phyloP scores from a whole-genome alignment of 768 basidiomycete species.

The Leucosporidium scottii region DNA sequence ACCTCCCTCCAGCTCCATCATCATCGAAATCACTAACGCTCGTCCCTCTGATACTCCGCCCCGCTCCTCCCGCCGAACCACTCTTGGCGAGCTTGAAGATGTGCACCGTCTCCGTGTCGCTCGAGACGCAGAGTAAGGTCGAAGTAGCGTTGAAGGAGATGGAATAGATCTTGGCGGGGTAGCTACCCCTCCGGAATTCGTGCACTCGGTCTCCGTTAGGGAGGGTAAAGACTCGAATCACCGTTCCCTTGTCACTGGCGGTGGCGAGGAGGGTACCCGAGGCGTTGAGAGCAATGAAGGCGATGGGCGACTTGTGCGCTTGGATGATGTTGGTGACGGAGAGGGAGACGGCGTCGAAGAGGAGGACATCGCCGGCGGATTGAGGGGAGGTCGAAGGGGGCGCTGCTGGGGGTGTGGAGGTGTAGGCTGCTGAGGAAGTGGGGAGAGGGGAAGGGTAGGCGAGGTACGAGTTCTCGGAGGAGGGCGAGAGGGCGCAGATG shows the following conservation, averaged over 20 bases:
- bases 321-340: slow-evolving; percentile 92
- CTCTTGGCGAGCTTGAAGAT: slow-evolving; percentile 73
- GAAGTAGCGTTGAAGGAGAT: slow-evolving; percentile 77
- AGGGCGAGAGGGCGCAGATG: slow-evolving; percentile 88
- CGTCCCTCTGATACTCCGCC: slow-evolving; percentile 24
- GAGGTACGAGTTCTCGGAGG: slow-evolving; percentile 84
- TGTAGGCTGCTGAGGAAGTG: slow-evolving; percentile 60
- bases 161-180: slow-evolving; percentile 76
- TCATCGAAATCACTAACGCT: slow-evolving; percentile 35
- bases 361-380: slow-evolving; percentile 63
- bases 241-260: slow-evolving; percentile 88
- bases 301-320: slow-evolving; percentile 90
- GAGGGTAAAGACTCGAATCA: slow-evolving; percentile 87
- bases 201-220: slow-evolving; percentile 89
- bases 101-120: slow-evolving; percentile 91
- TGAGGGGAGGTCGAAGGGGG: slow-evolving; percentile 39
- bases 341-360: slow-evolving; percentile 87
- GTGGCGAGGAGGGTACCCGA: slow-evolving; percentile 87
- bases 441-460: slow-evolving; percentile 94
- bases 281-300: slow-evolving; percentile 74
- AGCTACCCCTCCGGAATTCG: slow-evolving; percentile 86
- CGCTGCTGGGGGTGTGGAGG: slow-evolving; percentile 43
- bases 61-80: slow-evolving; percentile 32
- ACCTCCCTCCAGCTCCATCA: slow-evolving; percentile 24
- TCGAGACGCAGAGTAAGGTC: slow-evolving; percentile 79